Conservation (phyloP, 2,329 filamentous ascomycete genomes). For the Penicillium corylophilum region DNA sequence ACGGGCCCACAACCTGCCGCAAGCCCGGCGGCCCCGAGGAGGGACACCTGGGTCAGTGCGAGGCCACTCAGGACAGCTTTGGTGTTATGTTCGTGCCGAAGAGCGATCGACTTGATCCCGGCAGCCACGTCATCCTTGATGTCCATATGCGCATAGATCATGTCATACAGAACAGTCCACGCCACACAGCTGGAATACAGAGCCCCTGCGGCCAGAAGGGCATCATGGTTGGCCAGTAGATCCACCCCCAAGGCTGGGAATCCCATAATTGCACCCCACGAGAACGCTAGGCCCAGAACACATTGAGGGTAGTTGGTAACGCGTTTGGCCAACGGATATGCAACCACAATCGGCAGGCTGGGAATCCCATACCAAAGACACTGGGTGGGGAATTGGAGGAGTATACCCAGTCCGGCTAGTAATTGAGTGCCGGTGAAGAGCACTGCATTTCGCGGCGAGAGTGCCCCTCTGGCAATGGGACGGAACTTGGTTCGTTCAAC, state of each 20-base stretch:
- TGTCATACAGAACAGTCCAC: constrained; percentile 53
- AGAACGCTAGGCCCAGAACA: constrained; percentile 53
- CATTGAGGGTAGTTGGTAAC: constrained; percentile 55
- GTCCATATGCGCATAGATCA: constrained; percentile 55
- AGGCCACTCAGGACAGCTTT: constrained; percentile 45
- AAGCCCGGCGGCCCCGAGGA: constrained; percentile 46
- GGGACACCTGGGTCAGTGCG: constrained; percentile 41
- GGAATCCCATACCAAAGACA: constrained; percentile 47
- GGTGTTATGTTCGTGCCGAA: constrained; percentile 49
- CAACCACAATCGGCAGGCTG: constrained; percentile 44
- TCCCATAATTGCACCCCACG: constrained; percentile 52
- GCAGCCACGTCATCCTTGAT: constrained; percentile 51
- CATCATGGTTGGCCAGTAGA: constrained; percentile 39
- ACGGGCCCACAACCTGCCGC: constrained; percentile 56
- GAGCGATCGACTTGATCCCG: constrained; percentile 53
- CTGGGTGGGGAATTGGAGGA: constrained; percentile 44
- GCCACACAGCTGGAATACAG: constrained; percentile 49
- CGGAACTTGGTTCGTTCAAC: constrained; percentile 53
- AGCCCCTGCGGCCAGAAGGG: constrained; percentile 39
- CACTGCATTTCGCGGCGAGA: constrained; percentile 45
- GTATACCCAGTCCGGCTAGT: constrained; percentile 41
- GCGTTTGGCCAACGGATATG: constrained; percentile 55
- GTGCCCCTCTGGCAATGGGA: constrained; percentile 53
- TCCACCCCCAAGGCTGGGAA: constrained; percentile 48
- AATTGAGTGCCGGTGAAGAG: constrained; percentile 48